Evolutionary conservation across 148 eudicot genomes (phyloP).

Genomic region (Oxyria digyna): DNA sequence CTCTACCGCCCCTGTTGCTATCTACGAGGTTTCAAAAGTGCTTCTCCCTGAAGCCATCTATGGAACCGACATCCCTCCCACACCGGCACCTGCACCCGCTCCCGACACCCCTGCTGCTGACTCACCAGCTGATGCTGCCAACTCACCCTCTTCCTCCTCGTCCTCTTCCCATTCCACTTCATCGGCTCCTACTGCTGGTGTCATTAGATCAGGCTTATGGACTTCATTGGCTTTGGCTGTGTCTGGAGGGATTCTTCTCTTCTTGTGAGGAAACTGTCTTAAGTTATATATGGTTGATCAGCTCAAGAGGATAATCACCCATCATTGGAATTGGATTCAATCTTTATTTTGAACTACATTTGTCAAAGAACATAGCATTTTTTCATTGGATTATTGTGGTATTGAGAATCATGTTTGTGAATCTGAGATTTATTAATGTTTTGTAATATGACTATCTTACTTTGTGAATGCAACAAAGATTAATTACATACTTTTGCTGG

Average conservation of each 20-base stretch:
- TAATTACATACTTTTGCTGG: too few relatives aligned
- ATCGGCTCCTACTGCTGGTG: conserved; percentile 7
- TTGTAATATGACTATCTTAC: neutral
- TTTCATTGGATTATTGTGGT: conserved; percentile 3
- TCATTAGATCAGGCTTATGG: neutral
- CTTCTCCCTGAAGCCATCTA: conserved; percentile 83
- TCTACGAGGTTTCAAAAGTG: conserved; percentile 63
- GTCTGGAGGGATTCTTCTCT: neutral
- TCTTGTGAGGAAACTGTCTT: neutral
- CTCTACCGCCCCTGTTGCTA: conserved; percentile 54
- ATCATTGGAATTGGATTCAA: neutral
- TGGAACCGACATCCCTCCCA: conserved; percentile 85
- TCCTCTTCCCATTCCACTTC: conserved; percentile 26
- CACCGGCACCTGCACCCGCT: conserved; percentile 74
- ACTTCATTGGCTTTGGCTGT: neutral
- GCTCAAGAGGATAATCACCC: neutral
- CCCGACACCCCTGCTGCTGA: conserved; percentile 43
- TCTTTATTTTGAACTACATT: neutral
- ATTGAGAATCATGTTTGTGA: conserved; percentile 1
- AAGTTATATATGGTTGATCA: neutral
- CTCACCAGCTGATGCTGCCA: conserved; percentile 21
- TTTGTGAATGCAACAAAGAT: neutral
- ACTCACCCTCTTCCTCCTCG: conserved; percentile 8
- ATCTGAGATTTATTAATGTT: neutral
- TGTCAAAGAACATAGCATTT: conserved; percentile 3